Evolutionary conservation across 2,329 filamentous ascomycete genomes (phyloP).

Genomic region (Sporothrix brunneoviolacea): DNA sequence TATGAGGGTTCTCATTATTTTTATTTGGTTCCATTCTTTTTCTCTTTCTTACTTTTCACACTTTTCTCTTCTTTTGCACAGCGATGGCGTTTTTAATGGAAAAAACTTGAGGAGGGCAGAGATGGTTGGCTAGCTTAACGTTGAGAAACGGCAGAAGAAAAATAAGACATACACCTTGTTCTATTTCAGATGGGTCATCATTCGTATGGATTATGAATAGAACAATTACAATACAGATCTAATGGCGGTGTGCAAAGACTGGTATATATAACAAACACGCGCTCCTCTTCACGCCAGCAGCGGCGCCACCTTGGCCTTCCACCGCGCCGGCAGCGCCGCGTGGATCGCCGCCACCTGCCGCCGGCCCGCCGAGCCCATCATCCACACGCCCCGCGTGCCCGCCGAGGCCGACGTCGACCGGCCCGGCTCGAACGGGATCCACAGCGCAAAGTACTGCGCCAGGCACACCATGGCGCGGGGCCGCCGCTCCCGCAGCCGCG

Average conservation of each 20-base stretch:
- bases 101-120: background rate
- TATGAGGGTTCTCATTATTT: too few species aligned
- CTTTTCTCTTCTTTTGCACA: conserved; percentile 12
- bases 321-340: conserved; percentile 28
- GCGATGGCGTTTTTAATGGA: conserved; percentile 16
- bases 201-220: too few species aligned
- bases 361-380: conserved; percentile 30
- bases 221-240: too few species aligned
- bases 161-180: too few species aligned
- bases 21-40: background rate
- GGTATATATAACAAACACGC: too few species aligned
- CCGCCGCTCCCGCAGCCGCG: conserved; percentile 28
- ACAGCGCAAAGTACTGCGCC: conserved; percentile 34
- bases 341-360: conserved; percentile 32
- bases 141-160: too few species aligned
- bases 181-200: too few species aligned
- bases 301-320: conserved; percentile 29
- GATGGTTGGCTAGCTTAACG: background rate
- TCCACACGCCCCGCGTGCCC: conserved; percentile 25
- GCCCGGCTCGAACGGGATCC: conserved; percentile 26
- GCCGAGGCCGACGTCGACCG: background rate
- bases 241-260: too few species aligned
- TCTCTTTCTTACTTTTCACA: too few species aligned
- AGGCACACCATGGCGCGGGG: conserved; percentile 31
- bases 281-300: conserved; percentile 21